Conservation (phyloP, 345 rosid genomes). For the Salix exigua region DNA sequence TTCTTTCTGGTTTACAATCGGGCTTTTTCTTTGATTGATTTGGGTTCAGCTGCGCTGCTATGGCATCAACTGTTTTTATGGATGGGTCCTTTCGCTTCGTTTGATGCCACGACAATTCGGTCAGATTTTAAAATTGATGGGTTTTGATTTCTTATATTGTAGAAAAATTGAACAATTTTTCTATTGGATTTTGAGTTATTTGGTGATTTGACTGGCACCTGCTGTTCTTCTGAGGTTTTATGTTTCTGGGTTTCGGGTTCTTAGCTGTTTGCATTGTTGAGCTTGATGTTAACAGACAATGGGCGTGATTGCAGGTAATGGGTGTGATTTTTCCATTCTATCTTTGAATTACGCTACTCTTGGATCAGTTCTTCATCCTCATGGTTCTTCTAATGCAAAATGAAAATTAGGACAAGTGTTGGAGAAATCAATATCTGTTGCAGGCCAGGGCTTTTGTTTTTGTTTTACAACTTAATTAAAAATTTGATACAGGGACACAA, state of each 20-base stretch:
- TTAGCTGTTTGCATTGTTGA: slow-evolving; percentile 7
- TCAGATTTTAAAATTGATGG: neutral
- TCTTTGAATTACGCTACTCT: neutral
- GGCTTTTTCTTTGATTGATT: neutral
- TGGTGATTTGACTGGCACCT: neutral
- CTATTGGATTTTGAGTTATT: neutral
- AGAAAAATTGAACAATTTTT: neutral
- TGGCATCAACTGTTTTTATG: neutral
- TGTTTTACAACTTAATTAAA: no score
- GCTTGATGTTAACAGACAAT: neutral
- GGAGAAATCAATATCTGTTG: neutral
- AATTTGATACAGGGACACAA: no score
- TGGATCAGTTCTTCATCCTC: neutral
- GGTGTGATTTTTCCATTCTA: neutral
- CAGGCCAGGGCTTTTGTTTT: no score
- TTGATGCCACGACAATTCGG: neutral
- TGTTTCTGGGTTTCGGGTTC: slow-evolving; percentile 12
- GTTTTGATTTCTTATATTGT: no score
- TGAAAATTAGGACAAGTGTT: neutral
- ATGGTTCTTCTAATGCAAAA: neutral
- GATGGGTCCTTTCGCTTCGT: neutral
- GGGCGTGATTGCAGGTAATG: neutral
- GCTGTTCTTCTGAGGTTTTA: neutral
- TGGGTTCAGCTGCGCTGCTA: neutral
- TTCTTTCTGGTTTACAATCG: neutral